Evolutionary conservation across 345 rosid genomes (phyloP).

Genomic region (Lumnitzera littorea): DNA sequence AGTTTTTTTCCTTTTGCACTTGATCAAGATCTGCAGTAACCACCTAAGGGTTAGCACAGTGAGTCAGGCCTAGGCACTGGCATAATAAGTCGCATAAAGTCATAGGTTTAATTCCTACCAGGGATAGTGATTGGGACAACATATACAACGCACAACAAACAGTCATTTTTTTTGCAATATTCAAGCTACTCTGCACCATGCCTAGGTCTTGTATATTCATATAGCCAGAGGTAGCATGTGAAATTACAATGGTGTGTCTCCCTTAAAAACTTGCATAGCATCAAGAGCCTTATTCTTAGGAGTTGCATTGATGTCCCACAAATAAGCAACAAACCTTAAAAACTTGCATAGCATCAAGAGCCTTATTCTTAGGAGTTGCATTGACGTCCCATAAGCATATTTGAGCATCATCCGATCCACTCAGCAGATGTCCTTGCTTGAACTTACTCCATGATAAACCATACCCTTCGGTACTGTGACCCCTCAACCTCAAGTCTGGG

Average conservation of each 20-base stretch:
- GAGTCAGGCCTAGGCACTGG: no score
- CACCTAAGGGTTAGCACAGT: no score
- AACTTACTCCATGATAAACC: conserved; percentile 97
- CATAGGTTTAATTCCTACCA: no score
- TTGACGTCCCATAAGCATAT: conserved; percentile 96
- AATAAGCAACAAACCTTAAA: conserved; percentile 48
- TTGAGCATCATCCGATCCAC: conserved; percentile 98
- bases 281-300: conserved; percentile 79
- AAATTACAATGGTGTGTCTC: neutral
- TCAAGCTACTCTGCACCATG: neutral
- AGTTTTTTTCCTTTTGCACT: no score
- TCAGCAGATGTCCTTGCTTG: conserved; percentile 84
- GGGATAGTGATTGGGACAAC: no score
- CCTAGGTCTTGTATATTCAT: neutral
- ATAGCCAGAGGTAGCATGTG: neutral
- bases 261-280: conserved; percentile 58
- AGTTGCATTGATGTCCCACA: conserved; percentile 57
- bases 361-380: conserved; percentile 64
- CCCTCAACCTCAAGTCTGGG: conserved; percentile 88
- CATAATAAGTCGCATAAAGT: no score
- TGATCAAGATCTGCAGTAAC: no score
- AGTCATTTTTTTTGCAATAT: no score
- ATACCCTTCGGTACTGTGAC: conserved; percentile 93
- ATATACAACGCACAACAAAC: no score
- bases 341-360: conserved; percentile 78